A percentile compares a stretch with the other conserved stretches of the same genome.
Evolutionary conservation across 129 eudicot species (phyloP).

Genomic region (Dittrichia graveolens): DNA sequence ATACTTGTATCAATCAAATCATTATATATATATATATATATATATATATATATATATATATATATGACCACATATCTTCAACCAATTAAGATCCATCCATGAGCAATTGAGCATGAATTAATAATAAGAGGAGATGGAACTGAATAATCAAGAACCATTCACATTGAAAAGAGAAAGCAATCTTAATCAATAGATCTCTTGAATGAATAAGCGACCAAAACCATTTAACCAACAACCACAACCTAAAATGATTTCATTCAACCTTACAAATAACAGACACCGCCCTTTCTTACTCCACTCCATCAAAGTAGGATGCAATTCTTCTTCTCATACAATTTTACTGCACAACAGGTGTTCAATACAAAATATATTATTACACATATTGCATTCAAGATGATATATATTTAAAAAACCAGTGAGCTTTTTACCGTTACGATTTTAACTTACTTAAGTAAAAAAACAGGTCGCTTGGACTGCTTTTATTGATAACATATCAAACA

Average conservation of each 20-base stretch:
- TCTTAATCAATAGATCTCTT: neutral
- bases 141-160: slow-evolving; percentile 10
- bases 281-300: slow-evolving; percentile 25
- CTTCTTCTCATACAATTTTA: slow-evolving; percentile 26
- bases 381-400: neutral
- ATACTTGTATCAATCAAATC: no score
- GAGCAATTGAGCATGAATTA: neutral
- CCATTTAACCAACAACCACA: slow-evolving; percentile 27
- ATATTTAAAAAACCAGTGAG: neutral
- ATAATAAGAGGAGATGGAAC: slow-evolving; percentile 10
- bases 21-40: no score
- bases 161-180: neutral
- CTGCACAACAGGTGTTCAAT: slow-evolving; percentile 23
- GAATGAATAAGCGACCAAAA: slow-evolving; percentile 37
- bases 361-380: neutral
- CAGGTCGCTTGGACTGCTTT: neutral
- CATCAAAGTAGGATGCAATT: slow-evolving; percentile 22
- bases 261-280: slow-evolving; percentile 31
- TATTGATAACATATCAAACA: neutral
- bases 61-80: no score
- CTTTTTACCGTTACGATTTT: neutral
- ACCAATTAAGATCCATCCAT: neutral
- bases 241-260: slow-evolving; percentile 25
- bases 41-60: no score
- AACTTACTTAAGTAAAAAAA: neutral